Percentiles rank a stretch among this genome's conserved stretches.
These are phyloP conservation scores for Linum lewisii DNA, from an alignment of 345 rosid genomes.

Conservation along the genomic window DNA sequence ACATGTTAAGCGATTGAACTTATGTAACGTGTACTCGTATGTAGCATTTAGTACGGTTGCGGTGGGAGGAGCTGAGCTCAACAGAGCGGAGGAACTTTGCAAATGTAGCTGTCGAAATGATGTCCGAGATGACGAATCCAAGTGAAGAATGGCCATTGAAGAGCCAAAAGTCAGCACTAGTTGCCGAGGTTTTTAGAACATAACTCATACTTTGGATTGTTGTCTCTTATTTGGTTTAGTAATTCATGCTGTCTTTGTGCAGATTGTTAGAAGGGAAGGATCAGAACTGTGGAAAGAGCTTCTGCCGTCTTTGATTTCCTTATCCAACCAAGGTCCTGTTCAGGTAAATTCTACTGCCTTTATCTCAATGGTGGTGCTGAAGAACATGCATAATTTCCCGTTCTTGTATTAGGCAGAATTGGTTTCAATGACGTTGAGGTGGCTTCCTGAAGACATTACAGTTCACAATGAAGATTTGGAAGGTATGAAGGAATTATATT, in stretches of 20 bases:
- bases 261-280: constrained; percentile 92
- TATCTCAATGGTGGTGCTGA: constrained; percentile 10
- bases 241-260: constrained; percentile 15
- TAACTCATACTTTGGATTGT: constrained; percentile 6
- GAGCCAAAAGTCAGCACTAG: constrained; percentile 89
- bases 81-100: constrained; percentile 69
- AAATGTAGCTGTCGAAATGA: constrained; percentile 61
- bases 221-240: constrained; percentile 3
- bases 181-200: constrained; percentile 66
- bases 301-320: constrained; percentile 61
- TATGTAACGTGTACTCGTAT: constrained; percentile 5
- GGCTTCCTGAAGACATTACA: constrained; percentile 99
- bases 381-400: constrained; percentile 6
- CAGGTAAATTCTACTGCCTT: constrained; percentile 33
- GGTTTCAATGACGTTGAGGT: constrained; percentile 79
- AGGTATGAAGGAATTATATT: constrained; percentile 31
- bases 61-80: constrained; percentile 86
- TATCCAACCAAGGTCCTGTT: constrained; percentile 68
- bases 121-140: constrained; percentile 71
- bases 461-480: constrained; percentile 98
- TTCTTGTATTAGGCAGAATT: constrained; percentile 58
- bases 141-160: constrained; percentile 86
- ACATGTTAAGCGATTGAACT: too few species aligned
- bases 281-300: constrained; percentile 74
- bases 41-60: constrained; percentile 86